Base-by-base conservation (phyloP, 2,329 filamentous ascomycete species). In the Cladophialophora immunda region DNA sequence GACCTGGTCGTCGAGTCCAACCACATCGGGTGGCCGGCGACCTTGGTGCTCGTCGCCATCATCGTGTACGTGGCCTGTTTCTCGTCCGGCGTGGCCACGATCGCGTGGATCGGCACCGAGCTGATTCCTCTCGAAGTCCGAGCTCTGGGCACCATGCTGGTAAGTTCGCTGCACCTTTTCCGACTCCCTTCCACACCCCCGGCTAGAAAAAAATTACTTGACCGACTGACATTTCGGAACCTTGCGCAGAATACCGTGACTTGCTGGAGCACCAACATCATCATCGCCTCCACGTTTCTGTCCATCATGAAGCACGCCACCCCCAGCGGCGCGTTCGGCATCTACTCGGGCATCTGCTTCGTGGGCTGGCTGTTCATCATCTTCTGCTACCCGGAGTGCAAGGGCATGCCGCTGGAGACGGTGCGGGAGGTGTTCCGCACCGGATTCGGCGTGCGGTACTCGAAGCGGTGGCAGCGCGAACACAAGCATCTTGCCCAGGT, bases 21-120 rank as follows among this genome's bases (percentile, higher is more conserved):
- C 17, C 71, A 71, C 34, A 68, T 67, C 56, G 70, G 68, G 68
- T 60, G 70, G 27, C 76, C 80, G 69, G 76, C 83, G 4, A 58
- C 80, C 61, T 82, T 90, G 17, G 90, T 97, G 50, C 85, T 97
- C 1, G 70, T 87, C 47, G 90, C 90, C 69, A 90, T 97, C 77
- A 90, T 93, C 78, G 72, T 93, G 7, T 97, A 96, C 78, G 93
- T 97, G 2, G 90, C 92, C 11, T 85, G 90, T 1, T 98, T 95
- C 76, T 94, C 94, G 1, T 83, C 94, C 0, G 56, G 56, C 7
- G 56, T 58, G 19, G 56, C 56, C 11, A 58, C 56, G 17, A 93
- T 97, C 2, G 93, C 94, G 0, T 97, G 94, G 94, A 94, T 97
- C 85, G 93, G 97, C 80, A 92, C 90, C 72, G 94, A 97, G 80